These are phyloP conservation scores for Penicillium rolfsii DNA, from an alignment of 2,329 filamentous ascomycete species.

Conservation along the genomic window DNA sequence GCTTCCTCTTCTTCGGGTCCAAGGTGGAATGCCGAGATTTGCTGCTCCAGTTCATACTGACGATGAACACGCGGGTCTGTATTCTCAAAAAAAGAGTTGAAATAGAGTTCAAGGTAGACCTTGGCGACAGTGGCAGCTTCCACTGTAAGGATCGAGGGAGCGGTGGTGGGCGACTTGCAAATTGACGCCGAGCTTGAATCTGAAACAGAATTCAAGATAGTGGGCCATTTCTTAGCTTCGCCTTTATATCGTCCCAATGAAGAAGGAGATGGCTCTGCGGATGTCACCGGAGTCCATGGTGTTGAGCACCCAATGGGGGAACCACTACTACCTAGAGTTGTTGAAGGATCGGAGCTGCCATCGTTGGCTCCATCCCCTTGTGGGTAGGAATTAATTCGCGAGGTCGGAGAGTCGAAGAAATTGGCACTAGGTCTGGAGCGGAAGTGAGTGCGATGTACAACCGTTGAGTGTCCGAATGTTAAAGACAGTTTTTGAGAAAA, in stretches of 20 bases:
- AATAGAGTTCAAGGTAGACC: conserved; percentile 83
- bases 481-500: conserved; percentile 44
- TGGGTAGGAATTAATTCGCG: conserved; percentile 19
- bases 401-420: conserved; percentile 23
- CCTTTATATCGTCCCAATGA: conserved; percentile 20
- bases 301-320: conserved; percentile 40
- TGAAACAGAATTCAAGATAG: neutral
- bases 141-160: conserved; percentile 60
- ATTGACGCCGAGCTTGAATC: neutral
- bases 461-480: conserved; percentile 45
- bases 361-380: conserved; percentile 36
- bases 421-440: conserved; percentile 40
- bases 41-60: conserved; percentile 63
- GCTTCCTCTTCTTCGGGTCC: conserved; percentile 58
- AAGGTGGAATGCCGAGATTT: conserved; percentile 63
- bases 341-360: conserved; percentile 41
- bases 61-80: conserved; percentile 64
- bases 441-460: conserved; percentile 44
- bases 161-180: conserved; percentile 6
- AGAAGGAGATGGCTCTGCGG: conserved; percentile 35
- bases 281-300: conserved; percentile 42
- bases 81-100: conserved; percentile 67
- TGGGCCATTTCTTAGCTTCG: neutral
- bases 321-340: conserved; percentile 31
- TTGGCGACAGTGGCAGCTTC: conserved; percentile 81